Evolutionary conservation across 2,329 filamentous ascomycete genomes (phyloP).

Genomic region (Meredithiella fracta): DNA sequence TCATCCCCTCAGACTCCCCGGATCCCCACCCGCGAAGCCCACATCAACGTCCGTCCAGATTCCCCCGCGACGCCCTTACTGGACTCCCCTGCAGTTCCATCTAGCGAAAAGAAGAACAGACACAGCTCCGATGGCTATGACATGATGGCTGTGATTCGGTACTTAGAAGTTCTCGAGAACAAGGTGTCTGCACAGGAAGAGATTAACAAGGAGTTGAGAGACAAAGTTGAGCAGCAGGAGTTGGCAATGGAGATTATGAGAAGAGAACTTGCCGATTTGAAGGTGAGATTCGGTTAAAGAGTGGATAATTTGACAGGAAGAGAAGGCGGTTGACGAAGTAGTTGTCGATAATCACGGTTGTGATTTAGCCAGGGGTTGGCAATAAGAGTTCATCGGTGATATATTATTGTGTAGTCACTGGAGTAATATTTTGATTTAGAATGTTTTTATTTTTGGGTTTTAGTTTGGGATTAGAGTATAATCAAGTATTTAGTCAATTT

Average conservation of each 20-base stretch:
- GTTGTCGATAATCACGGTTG: no score
- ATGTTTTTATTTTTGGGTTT: neutral
- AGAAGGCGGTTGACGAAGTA: neutral
- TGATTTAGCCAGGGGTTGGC: neutral
- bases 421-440: neutral
- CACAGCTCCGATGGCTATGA: neutral
- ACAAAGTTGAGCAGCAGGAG: neutral
- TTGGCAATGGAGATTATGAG: constrained; percentile 10
- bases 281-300: constrained; percentile 3
- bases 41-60: constrained; percentile 3
- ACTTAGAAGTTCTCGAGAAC: constrained; percentile 9
- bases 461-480: neutral
- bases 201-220: constrained; percentile 2
- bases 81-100: neutral
- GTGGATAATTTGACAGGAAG: neutral
- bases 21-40: neutral
- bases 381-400: neutral
- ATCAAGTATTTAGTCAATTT: no score
- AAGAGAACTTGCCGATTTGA: constrained; percentile 9
- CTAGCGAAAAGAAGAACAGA: neutral
- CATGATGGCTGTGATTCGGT: constrained; percentile 1
- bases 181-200: constrained; percentile 8
- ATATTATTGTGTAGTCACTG: neutral
- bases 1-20: constrained; percentile 9
- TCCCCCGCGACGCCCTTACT: neutral